Evolutionary conservation across 192 early-diverging fungal genomes (phyloP), one percentile per base, ranked within the genome.

Genomic region (Rhizophagus sp.): DNA sequence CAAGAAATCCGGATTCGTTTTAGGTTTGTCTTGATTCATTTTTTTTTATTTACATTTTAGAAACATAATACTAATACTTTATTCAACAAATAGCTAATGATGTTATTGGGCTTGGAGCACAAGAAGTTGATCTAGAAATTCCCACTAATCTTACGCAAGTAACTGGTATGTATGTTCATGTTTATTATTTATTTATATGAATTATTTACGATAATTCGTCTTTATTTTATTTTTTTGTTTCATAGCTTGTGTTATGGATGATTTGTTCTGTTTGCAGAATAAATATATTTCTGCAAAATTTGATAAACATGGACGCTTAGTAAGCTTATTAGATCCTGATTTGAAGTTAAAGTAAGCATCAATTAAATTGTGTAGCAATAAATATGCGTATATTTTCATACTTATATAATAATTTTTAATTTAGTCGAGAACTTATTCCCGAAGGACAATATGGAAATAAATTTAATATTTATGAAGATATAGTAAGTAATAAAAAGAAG

Each of bases 381-480:
- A 41, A 41, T 41, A 8, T 41, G 39, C 6, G 39, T 41, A 41
- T 69, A 61, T 22, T 33, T n/a, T 73, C 11, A 47, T 47, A 44
- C 1, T 47, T 12, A 47, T 5, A 1, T 12, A 12, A 47, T 12
- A 47, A 10, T 12, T 47, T 69, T 63, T 44, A 67, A 15, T 63
- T 49, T 74, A 81, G 83, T 52, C 88, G 91, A 30, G 92, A 93
- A 72, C 73, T 88, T 2, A 86, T 94, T 78, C 86, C 76, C 41
- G 47, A 79, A 75, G 90, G 90, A 0, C 83, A 88, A 67, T 75
- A 80, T 3, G 94, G 88, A 44, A 98, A 99, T 87, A 88, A 93
- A 27, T 90, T 97, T 74, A 88, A 88, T 52, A 79, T 96, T 68
- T 95, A 91, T 82, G 96, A 98, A 75, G 97, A 99, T 84, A 88